phyloP scores from a whole-genome alignment of 1,139 yeast genomes.

The Suhomyces taliae region DNA sequence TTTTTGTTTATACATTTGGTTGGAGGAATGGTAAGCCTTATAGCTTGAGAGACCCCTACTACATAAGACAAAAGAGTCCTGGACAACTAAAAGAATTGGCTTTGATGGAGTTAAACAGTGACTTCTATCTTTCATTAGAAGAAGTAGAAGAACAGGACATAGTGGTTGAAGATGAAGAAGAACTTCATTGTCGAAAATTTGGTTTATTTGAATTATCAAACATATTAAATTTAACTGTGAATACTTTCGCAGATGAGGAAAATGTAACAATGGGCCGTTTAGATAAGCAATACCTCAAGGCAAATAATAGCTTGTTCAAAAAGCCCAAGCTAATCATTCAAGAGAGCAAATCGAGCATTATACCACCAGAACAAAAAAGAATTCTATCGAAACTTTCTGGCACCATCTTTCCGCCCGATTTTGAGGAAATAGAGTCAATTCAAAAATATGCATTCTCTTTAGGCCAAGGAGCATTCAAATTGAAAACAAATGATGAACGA shows the following conservation, averaged over 20 bases:
- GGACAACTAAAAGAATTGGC: conserved; percentile 18
- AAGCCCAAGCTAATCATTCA: neutral
- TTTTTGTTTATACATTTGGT: conserved; percentile 47
- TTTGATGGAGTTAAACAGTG: conserved; percentile 13
- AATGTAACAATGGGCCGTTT: neutral
- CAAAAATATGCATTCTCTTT: conserved; percentile 33
- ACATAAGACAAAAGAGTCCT: conserved; percentile 13
- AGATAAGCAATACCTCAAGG: neutral
- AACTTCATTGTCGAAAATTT: conserved; percentile 8
- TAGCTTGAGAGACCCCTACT: conserved; percentile 43
- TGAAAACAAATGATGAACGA: conserved; percentile 3
- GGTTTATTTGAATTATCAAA: conserved; percentile 23
- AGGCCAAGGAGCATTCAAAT: conserved; percentile 25
- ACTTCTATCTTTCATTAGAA: neutral
- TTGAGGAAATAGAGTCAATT: conserved; percentile 19
- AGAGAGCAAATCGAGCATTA: too few species aligned
- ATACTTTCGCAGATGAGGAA: neutral
- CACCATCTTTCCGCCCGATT: neutral
- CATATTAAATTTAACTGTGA: conserved; percentile 14
- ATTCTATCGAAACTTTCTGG: too few species aligned
- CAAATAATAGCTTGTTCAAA: neutral
- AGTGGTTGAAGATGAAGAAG: conserved; percentile 6
- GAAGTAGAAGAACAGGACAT: neutral
- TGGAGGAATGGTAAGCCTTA: conserved; percentile 36
- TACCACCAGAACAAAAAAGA: too few species aligned